Percentiles rank a stretch among this genome's conserved stretches.
These are phyloP conservation scores for Sugiyamaella neomexicana DNA, from an alignment of 1,139 yeast species.

Conservation along the genomic window DNA sequence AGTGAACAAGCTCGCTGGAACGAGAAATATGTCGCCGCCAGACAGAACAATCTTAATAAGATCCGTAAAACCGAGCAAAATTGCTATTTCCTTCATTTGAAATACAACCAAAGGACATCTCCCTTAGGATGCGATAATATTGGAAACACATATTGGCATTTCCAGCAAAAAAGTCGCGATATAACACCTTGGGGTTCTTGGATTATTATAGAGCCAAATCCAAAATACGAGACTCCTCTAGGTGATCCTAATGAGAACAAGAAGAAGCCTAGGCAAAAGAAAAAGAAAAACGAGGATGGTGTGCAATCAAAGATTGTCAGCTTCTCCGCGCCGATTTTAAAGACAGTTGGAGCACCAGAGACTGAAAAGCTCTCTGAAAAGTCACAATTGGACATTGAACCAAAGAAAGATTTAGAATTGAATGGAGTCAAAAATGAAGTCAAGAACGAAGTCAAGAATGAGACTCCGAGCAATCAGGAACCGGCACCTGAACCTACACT, in stretches of 20 bases:
- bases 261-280: constrained; percentile 8
- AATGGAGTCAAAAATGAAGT: too few species aligned
- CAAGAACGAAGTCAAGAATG: too few species aligned
- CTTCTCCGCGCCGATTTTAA: not conserved
- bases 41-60: constrained; percentile 29
- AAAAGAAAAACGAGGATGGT: constrained; percentile 11
- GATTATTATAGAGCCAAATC: constrained; percentile 35
- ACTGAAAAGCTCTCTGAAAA: too few species aligned
- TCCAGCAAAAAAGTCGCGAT: constrained; percentile 39
- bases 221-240: constrained; percentile 23
- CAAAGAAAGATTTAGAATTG: not conserved
- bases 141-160: constrained; percentile 43
- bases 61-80: constrained; percentile 35
- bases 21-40: constrained; percentile 32
- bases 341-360: not conserved
- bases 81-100: constrained; percentile 31
- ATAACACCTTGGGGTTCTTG: constrained; percentile 40
- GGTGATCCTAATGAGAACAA: constrained; percentile 17
- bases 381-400: too few species aligned
- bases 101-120: constrained; percentile 37
- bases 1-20: constrained; percentile 26
- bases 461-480: not conserved
- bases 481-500: too few species aligned
- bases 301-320: not conserved
- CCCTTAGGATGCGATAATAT: constrained; percentile 39